Evolutionary conservation across 2,329 filamentous ascomycete genomes (phyloP), one percentile per base, ranked within the genome.

Genomic region (Corniculantispora saksenae): DNA sequence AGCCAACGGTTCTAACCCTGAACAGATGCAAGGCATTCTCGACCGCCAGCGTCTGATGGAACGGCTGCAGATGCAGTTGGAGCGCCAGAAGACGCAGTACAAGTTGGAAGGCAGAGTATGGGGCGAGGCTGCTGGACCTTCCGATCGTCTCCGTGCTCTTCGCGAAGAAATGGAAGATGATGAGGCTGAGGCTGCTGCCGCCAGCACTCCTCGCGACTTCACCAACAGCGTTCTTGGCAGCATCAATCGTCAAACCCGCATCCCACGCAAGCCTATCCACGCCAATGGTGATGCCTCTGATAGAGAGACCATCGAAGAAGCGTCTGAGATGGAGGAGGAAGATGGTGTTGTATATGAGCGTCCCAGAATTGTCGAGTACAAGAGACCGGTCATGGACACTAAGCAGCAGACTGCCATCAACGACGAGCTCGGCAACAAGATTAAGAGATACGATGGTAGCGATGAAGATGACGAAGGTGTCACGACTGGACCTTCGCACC

Each of bases 21-120:
- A 87, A 35, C 90, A 90, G 63, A 93, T 94, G 90, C 89, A 93
- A 75, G 95, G 95, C 68, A 98, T 99, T 67, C 83, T 99, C 69
- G 94, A 98, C 75, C 91, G 95, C 29, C 92, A 97, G 73, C 89
- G 86, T 73, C 88, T 99, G 70, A 96, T 99, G 91, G 92, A 93
- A 74, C 90, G 94, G 61, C 84, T 99, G 65, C 94, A 97, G 77
- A 96, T 92, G 83, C 95, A 98, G 79, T 87, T 99, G 50, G 94
- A 98, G 81, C 86, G 95, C 69, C 94, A 97, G 69, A 98, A 98
- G 85, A 98, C 95, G 1, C 94, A 98, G 75, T 97, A 93, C 79
- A 97, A 97, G 79, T 87, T 99, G 38, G 95, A 98, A 78, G 95
- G 95, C 70, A 92, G 92, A 76, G 89, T 93, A 10, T 97, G 94